phyloP scores from a whole-genome alignment of 2,329 filamentous ascomycete species.

The Fusarium nisikadoi region DNA sequence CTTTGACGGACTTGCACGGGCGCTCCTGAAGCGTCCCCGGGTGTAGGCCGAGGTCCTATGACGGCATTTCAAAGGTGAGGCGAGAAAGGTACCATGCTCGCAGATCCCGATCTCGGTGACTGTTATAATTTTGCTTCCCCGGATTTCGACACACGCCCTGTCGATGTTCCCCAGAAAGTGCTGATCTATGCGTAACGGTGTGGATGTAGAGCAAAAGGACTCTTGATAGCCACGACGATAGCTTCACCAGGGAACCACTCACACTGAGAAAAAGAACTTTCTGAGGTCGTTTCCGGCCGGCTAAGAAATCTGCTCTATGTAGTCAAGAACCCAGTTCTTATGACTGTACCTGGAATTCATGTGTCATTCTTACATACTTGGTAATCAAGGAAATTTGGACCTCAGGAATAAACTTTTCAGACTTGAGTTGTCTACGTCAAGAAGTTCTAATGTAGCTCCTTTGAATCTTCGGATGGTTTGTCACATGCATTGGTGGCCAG shows the following conservation, averaged over 20 bases:
- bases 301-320: not conserved
- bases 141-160: constrained; percentile 31
- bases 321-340: not conserved
- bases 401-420: not conserved
- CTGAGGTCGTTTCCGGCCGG: not conserved
- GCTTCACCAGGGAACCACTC: constrained; percentile 18
- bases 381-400: not conserved
- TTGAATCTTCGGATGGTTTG: not conserved
- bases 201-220: constrained; percentile 22
- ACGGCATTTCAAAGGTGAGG: constrained; percentile 22
- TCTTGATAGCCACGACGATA: constrained; percentile 23
- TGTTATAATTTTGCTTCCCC: constrained; percentile 26
- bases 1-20: not conserved
- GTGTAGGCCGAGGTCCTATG: constrained; percentile 16
- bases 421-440: not conserved
- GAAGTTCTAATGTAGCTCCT: not conserved
- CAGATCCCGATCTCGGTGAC: constrained; percentile 33
- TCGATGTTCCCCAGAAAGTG: constrained; percentile 28
- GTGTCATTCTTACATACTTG: constrained; percentile 19
- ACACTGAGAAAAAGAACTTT: constrained; percentile 5
- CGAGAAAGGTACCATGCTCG: constrained; percentile 9
- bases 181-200: constrained; percentile 18
- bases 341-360: constrained; percentile 11
- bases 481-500: not conserved
- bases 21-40: constrained; percentile 11